Evolutionary conservation across 2,329 filamentous ascomycete species (phyloP), one percentile per base, ranked within the genome.

Genomic region (Myriangium duriaei): DNA sequence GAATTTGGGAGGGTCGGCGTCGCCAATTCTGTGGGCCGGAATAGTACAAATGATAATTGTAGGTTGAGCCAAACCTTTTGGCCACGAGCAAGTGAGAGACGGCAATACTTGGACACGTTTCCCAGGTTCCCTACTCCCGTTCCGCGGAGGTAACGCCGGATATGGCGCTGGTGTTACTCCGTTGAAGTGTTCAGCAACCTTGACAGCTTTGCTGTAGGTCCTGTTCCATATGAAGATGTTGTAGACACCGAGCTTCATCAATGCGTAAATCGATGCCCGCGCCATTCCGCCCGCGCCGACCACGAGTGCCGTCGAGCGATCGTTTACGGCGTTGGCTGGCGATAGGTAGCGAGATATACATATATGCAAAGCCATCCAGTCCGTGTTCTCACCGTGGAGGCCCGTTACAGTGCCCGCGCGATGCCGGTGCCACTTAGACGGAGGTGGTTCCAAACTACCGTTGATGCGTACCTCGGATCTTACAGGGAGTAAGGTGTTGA

Each of bases 1-100:
- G 42, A 84, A 79, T 42, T 81, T 68, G 1, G 80, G 66, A 45
- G 81, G 73, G 0, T 76, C 77, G n/a, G 7, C 21, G 21, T 26
- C 21, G 7, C 7, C 21, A 26, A n/a, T 26, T 26, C n/a, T 26
- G 21, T 7, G 7, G 1, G 79, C 78, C 10, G n/a, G n/a, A n/a
- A 85, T 81, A 48, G 79, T 82, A 0, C 77, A 81, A 1, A 81
- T 68, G 24, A 84, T 73, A 44, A 84, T 76, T 2, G 78, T 83
- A 0, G 80, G 79, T 10, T 68, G 64, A 11, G 66, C 69, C 43
- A 71, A 73, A 3, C 63, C 62, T 4, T 65, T 51, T 0, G 77
- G 79, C 79, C 79, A 84, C 1, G 67, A 51, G 15, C 78, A 71
- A 3, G 71, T 26, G 7, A 7, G n/a, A 7, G 21, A 26, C n/a